phyloP scores from a whole-genome alignment of 176 grass and related monocot species.

The Carex kokanica region DNA sequence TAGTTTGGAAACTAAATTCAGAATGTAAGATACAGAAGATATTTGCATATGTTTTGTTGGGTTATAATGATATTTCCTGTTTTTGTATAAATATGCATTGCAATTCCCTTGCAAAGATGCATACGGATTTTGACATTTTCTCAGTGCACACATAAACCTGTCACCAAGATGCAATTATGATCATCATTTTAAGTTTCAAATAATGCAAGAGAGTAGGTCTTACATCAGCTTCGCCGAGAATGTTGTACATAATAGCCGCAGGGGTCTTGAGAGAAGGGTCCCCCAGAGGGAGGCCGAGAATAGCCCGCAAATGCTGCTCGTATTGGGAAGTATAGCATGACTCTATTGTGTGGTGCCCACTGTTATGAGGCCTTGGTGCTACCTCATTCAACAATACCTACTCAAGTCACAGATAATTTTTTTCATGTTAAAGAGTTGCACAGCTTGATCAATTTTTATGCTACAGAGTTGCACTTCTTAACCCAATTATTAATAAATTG shows the following conservation, averaged over 20 bases:
- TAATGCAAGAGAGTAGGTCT: background rate
- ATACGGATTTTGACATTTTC: background rate
- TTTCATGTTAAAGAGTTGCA: background rate
- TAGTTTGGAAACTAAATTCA: background rate
- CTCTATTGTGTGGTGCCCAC: conserved; percentile 94
- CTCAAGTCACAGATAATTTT: background rate
- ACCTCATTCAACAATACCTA: conserved; percentile 94
- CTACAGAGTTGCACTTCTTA: background rate
- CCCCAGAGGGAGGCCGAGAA: conserved; percentile 88
- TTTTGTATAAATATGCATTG: background rate
- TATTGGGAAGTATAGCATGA: conserved; percentile 96
- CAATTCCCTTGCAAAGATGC: background rate
- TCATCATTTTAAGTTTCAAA: background rate
- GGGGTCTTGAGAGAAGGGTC: conserved; percentile 82
- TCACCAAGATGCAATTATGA: conserved; percentile 16
- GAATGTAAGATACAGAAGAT: background rate
- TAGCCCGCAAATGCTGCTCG: conserved; percentile 87
- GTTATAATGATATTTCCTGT: background rate
- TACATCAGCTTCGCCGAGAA: conserved; percentile 88
- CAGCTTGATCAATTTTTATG: background rate
- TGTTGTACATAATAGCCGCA: conserved; percentile 93
- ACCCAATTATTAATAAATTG: background rate
- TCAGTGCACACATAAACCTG: conserved; percentile 15
- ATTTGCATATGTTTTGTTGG: background rate
- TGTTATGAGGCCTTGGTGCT: conserved; percentile 92